Percentiles rank a stretch among this genome's conserved stretches.
phyloP scores from a whole-genome alignment of 2,329 filamentous ascomycete genomes.

The Penicillium sp. region DNA sequence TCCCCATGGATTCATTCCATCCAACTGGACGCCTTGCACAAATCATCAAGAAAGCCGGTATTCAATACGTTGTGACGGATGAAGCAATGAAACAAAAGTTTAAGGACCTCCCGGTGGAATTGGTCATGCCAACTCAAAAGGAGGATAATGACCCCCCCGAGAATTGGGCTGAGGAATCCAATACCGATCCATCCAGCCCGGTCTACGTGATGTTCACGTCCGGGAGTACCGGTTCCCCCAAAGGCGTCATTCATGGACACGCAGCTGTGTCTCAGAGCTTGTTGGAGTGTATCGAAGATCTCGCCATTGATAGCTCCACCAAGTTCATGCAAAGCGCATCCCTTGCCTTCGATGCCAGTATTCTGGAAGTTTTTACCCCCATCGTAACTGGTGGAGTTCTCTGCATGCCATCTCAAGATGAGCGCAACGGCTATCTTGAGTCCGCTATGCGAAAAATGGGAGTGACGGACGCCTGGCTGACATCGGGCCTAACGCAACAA shows the following conservation, averaged over 20 bases:
- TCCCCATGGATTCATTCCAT: not conserved
- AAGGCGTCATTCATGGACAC: constrained; percentile 35
- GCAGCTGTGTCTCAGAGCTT: constrained; percentile 7
- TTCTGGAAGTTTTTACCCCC: constrained; percentile 52
- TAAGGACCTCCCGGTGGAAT: not conserved
- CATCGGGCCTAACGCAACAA: not conserved
- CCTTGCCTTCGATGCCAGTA: constrained; percentile 50
- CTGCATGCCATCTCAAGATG: constrained; percentile 45
- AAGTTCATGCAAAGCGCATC: constrained; percentile 48
- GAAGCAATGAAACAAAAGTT: not conserved
- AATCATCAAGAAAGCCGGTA: not conserved
- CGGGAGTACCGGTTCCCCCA: constrained; percentile 45
- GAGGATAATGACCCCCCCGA: too few relatives aligned
- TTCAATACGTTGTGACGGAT: not conserved
- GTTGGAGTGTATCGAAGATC: constrained; percentile 45
- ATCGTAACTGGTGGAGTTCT: constrained; percentile 55
- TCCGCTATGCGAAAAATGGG: not conserved
- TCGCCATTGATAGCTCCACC: not conserved
- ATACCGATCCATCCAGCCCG: not conserved
- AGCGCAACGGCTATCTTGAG: constrained; percentile 16
- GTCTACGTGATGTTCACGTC: constrained; percentile 39
- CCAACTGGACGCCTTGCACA: not conserved
- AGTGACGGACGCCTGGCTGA: constrained; percentile 2
- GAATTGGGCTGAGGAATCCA: too few relatives aligned
- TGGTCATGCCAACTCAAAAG: too few relatives aligned